phyloP scores from a whole-genome alignment of 192 early-diverging fungal genomes.

The Phlyctochytrium arcticum region DNA sequence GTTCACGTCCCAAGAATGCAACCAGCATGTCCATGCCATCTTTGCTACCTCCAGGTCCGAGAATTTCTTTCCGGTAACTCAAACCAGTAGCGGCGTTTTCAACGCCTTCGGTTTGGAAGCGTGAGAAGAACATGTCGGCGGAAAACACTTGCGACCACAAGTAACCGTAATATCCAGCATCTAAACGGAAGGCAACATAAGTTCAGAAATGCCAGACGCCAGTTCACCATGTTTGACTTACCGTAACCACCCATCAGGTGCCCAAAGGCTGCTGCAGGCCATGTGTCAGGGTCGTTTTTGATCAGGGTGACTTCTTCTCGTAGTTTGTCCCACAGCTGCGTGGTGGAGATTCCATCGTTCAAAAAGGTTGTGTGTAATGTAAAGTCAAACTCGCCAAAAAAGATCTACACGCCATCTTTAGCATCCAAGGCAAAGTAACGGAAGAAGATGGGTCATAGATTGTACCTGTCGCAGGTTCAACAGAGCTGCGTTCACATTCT shows the following conservation, averaged over 20 bases:
- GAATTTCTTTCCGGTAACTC: conserved; percentile 72
- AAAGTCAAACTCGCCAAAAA: conserved; percentile 76
- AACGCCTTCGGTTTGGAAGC: conserved; percentile 62
- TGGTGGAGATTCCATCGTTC: conserved; percentile 28
- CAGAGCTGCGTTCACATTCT: conserved; percentile 73
- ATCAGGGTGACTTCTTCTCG: conserved; percentile 35
- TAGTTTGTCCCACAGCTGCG: conserved; percentile 44
- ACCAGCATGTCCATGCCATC: conserved; percentile 70
- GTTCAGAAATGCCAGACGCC: no score
- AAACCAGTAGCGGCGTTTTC: conserved; percentile 54
- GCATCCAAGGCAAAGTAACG: background rate
- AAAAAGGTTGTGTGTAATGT: conserved; percentile 60
- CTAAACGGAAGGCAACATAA: no score
- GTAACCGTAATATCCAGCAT: conserved; percentile 64
- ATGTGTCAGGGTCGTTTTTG: conserved; percentile 10
- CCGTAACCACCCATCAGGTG: conserved; percentile 74
- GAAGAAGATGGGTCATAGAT: background rate
- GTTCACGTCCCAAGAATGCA: conserved; percentile 77
- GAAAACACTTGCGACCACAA: conserved; percentile 76
- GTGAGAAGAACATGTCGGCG: conserved; percentile 75
- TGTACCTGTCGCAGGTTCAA: conserved; percentile 63
- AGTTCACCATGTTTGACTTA: no score
- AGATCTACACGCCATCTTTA: conserved; percentile 27
- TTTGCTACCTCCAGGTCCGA: conserved; percentile 61
- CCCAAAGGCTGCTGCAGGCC: conserved; percentile 45